These are phyloP conservation scores for Mentha longifolia DNA, from an alignment of 257 asterid species.

Conservation along the genomic window DNA sequence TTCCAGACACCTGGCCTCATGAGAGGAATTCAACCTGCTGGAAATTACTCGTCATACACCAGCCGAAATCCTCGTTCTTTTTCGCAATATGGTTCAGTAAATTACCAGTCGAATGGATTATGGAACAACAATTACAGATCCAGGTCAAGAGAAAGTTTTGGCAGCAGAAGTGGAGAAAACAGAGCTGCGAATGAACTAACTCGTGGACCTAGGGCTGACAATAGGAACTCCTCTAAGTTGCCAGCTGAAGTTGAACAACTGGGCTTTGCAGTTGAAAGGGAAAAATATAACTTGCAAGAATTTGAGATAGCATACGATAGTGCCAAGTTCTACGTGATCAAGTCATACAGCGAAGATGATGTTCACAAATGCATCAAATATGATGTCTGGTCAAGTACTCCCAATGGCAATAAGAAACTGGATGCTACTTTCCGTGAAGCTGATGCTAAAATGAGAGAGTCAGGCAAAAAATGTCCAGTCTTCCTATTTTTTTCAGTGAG, in stretches of 20 bases:
- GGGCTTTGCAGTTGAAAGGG: constrained; percentile 43
- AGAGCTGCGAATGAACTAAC: constrained; percentile 61
- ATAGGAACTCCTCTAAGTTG: constrained; percentile 35
- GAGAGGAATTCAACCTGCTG: constrained; percentile 49
- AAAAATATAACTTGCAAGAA: constrained; percentile 57
- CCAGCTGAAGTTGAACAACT: constrained; percentile 50
- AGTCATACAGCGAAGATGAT: constrained; percentile 85
- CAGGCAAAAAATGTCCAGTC: constrained; percentile 59
- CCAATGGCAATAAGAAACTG: constrained; percentile 73
- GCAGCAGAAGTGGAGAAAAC: constrained; percentile 58
- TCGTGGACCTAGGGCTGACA: constrained; percentile 81
- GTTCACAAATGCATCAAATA: constrained; percentile 81
- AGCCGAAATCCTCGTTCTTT: constrained; percentile 48
- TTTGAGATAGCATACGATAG: constrained; percentile 57
- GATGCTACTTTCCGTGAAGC: constrained; percentile 65
- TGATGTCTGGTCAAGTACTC: constrained; percentile 93
- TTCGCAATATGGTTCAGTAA: constrained; percentile 48
- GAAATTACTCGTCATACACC: constrained; percentile 51
- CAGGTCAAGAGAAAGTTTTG: constrained; percentile 48
- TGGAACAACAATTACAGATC: constrained; percentile 56
- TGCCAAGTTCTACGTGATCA: constrained; percentile 81
- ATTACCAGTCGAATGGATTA: constrained; percentile 48
- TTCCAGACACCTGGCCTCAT: constrained; percentile 48
- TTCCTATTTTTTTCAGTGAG: constrained; percentile 84
- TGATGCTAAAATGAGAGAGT: constrained; percentile 51